Conservation (phyloP, 2,329 filamentous ascomycete species). For the Scortechinia acanthostroma region DNA sequence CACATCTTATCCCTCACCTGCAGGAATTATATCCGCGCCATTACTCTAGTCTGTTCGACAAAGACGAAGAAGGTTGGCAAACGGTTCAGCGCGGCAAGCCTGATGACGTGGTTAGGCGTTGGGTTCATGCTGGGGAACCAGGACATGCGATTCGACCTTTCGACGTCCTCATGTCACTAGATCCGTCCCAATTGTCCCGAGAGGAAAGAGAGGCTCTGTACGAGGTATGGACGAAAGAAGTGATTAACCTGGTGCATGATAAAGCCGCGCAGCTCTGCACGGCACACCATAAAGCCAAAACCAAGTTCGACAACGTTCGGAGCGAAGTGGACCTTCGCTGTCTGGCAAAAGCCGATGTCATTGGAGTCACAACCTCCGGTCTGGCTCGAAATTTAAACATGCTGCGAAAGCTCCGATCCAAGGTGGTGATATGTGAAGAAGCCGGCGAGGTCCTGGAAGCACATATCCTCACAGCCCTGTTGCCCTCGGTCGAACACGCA, state of each 20-base stretch:
- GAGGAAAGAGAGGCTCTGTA: constrained; percentile 14
- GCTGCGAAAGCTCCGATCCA: constrained; percentile 37
- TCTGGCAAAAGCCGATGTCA: constrained; percentile 31
- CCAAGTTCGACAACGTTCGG: constrained; percentile 8
- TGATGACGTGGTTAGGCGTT: background rate
- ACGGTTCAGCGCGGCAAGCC: constrained; percentile 15
- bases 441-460: constrained; percentile 63
- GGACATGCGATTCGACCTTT: no score
- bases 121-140: background rate
- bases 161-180: no score
- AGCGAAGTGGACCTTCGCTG: constrained; percentile 25
- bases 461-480: constrained; percentile 49
- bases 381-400: constrained; percentile 40
- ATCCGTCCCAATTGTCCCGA: background rate
- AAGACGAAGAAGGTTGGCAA: constrained; percentile 36
- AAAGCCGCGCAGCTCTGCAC: constrained; percentile 9
- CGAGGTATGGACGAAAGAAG: constrained; percentile 34
- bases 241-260: constrained; percentile 14
- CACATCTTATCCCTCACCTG: constrained; percentile 16
- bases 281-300: constrained; percentile 24
- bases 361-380: constrained; percentile 53
- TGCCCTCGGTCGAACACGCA: constrained; percentile 51
- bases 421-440: constrained; percentile 61
- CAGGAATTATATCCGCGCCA: constrained; percentile 29
- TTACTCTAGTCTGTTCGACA: constrained; percentile 49